Percentiles rank a stretch among this genome's conserved stretches.
Evolutionary conservation across 768 basidiomycete genomes (phyloP).

Genomic region (Tephrocybe sp.): DNA sequence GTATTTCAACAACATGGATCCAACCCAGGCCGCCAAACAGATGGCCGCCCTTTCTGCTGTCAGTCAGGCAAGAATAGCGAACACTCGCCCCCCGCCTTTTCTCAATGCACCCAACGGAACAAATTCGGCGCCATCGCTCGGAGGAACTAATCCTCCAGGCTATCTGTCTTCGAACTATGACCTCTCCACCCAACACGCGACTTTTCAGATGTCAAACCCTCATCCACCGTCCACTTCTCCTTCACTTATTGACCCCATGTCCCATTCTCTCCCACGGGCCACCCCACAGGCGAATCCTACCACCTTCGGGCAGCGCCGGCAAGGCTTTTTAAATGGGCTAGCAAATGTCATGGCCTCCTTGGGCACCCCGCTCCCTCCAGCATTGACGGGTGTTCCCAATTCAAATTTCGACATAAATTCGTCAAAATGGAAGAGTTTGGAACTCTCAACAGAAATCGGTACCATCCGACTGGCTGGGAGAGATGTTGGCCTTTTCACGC

Average conservation of each 20-base stretch:
- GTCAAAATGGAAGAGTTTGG: slow-evolving; percentile 67
- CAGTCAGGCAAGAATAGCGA: slow-evolving; percentile 59
- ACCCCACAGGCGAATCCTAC: slow-evolving; percentile 27
- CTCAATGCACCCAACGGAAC: slow-evolving; percentile 46
- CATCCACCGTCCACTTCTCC: slow-evolving; percentile 39
- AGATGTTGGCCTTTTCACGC: slow-evolving; percentile 74
- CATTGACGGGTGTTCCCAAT: slow-evolving; percentile 61
- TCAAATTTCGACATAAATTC: slow-evolving; percentile 60
- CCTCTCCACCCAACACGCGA: slow-evolving; percentile 40
- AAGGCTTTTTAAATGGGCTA: slow-evolving; percentile 59
- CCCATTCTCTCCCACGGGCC: slow-evolving; percentile 37
- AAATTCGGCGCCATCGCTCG: slow-evolving; percentile 70
- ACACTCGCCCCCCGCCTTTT: slow-evolving; percentile 37
- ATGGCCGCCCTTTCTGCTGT: slow-evolving; percentile 75
- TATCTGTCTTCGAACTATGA: slow-evolving; percentile 46
- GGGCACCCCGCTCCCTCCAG: slow-evolving; percentile 71
- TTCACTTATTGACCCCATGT: slow-evolving; percentile 48
- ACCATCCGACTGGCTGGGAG: slow-evolving; percentile 68
- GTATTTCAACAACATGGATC: slow-evolving; percentile 58
- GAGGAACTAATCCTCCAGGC: slow-evolving; percentile 51
- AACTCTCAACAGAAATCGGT: slow-evolving; percentile 62
- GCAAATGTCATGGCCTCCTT: slow-evolving; percentile 58
- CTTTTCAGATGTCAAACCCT: slow-evolving; percentile 45
- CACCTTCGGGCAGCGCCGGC: slow-evolving; percentile 53
- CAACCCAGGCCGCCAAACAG: slow-evolving; percentile 72